phyloP scores from a whole-genome alignment of 2,329 filamentous ascomycete species.

The Zymoseptoria pseudotritici region DNA sequence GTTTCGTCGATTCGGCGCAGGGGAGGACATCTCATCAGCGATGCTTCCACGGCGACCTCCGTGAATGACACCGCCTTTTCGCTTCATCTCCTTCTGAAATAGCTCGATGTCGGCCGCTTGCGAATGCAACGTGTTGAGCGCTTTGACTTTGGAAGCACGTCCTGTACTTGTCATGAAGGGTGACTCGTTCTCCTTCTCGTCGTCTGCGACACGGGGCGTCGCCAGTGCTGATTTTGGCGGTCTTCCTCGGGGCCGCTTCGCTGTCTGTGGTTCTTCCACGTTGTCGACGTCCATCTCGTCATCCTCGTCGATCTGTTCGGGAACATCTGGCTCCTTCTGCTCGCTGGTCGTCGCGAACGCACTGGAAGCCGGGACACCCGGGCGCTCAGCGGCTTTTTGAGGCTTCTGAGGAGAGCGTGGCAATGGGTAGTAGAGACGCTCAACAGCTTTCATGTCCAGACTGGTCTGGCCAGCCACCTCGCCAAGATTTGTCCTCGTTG shows the following conservation, averaged over 20 bases:
- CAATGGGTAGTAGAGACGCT: conserved; percentile 56
- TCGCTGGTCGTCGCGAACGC: neutral
- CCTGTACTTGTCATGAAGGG: conserved; percentile 64
- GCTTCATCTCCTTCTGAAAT: conserved; percentile 90
- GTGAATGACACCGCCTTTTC: conserved; percentile 59
- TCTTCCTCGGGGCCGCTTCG: conserved; percentile 23
- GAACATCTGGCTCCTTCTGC: conserved; percentile 2
- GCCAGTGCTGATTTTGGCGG: conserved; percentile 19
- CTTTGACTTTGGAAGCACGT: conserved; percentile 81
- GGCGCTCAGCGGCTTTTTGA: conserved; percentile 16
- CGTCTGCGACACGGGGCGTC: conserved; percentile 23
- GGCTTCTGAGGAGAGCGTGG: conserved; percentile 21
- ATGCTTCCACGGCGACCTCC: conserved; percentile 44
- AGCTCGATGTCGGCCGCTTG: conserved; percentile 78
- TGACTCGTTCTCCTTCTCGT: conserved; percentile 75
- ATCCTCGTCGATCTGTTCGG: conserved; percentile 13
- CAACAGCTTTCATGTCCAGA: conserved; percentile 64
- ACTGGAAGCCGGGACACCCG: conserved; percentile 17
- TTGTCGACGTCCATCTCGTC: conserved; percentile 19
- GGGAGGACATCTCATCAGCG: conserved; percentile 35
- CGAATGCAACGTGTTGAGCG: conserved; percentile 66
- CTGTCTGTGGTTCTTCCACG: conserved; percentile 14
- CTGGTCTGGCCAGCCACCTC: conserved; percentile 88
- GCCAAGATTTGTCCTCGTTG: conserved; percentile 78
- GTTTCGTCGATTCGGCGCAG: conserved; percentile 13